Evolutionary conservation across 495 filamentous ascomycete genomes (phyloP).

Genomic region (Penicillium angulare): DNA sequence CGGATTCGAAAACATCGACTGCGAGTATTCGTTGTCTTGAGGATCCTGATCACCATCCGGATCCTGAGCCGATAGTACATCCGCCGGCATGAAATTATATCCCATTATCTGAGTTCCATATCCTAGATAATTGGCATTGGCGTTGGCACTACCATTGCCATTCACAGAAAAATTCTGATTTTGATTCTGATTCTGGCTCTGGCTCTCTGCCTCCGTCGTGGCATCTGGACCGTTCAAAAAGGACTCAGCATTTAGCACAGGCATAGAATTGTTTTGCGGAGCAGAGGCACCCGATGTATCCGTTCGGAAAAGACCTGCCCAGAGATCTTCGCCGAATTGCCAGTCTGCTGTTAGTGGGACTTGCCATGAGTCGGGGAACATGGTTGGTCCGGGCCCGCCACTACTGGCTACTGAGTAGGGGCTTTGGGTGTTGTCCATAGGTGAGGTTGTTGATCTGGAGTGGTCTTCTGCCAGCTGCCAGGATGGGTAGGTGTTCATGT

Average conservation of each 20-base stretch:
- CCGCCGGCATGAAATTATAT: not conserved
- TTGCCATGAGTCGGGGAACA: constrained; percentile 38
- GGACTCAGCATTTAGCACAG: constrained; percentile 21
- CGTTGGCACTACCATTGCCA: not conserved
- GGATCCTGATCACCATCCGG: not conserved
- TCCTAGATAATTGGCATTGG: not conserved
- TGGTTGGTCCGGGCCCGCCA: constrained; percentile 8
- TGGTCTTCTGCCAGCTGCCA: constrained; percentile 15
- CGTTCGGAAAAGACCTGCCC: constrained; percentile 28
- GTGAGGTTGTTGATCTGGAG: constrained; percentile 10
- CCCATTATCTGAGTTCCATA: not conserved
- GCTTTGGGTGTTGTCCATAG: constrained; percentile 20
- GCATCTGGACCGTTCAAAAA: constrained; percentile 9
- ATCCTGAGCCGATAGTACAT: not conserved
- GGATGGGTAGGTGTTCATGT: constrained; percentile 3
- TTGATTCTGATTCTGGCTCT: not conserved
- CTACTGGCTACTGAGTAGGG: constrained; percentile 24
- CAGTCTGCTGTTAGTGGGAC: constrained; percentile 38
- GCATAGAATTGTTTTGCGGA: constrained; percentile 7
- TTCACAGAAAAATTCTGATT: not conserved
- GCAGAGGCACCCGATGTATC: constrained; percentile 8
- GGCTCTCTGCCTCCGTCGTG: too few species aligned
- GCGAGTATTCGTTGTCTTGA: not conserved
- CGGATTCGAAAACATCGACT: not conserved
- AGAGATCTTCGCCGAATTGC: constrained; percentile 33